Conservation (phyloP, 2,329 filamentous ascomycete genomes). For the Microcyclospora tardicrescens region DNA sequence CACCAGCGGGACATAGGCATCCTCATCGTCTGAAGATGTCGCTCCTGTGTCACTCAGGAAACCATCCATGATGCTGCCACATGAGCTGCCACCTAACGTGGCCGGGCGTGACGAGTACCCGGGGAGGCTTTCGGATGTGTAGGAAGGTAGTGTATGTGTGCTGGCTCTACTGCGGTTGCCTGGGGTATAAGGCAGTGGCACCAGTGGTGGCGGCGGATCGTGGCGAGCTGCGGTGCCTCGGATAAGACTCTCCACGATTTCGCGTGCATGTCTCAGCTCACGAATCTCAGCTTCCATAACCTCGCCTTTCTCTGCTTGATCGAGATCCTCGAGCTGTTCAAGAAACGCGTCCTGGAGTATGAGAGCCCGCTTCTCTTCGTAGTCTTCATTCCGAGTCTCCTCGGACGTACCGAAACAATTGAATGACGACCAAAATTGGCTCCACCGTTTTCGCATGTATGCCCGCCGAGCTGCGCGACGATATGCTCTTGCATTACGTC, state of each 20-base stretch:
- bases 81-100: constrained; percentile 16
- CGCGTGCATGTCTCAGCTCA: constrained; percentile 38
- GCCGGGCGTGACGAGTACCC: constrained; percentile 30
- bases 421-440: constrained; percentile 16
- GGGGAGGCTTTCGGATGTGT: constrained; percentile 28
- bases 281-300: constrained; percentile 38
- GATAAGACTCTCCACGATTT: constrained; percentile 32
- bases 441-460: constrained; percentile 39
- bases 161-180: constrained; percentile 21
- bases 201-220: constrained; percentile 13
- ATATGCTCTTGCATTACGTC: constrained; percentile 39
- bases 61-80: constrained; percentile 26
- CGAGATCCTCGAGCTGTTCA: constrained; percentile 26
- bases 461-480: constrained; percentile 40
- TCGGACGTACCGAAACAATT: constrained; percentile 21
- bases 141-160: constrained; percentile 22
- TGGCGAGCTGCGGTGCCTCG: constrained; percentile 4
- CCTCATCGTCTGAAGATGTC: constrained; percentile 7
- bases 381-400: constrained; percentile 26
- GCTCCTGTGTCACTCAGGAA: constrained; percentile 22
- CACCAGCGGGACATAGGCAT: not conserved
- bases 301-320: constrained; percentile 29
- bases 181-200: constrained; percentile 14
- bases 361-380: constrained; percentile 40
- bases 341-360: constrained; percentile 28